Conservation (phyloP, 202 grass and related monocot genomes). For the Hordeum pubiflorum region DNA sequence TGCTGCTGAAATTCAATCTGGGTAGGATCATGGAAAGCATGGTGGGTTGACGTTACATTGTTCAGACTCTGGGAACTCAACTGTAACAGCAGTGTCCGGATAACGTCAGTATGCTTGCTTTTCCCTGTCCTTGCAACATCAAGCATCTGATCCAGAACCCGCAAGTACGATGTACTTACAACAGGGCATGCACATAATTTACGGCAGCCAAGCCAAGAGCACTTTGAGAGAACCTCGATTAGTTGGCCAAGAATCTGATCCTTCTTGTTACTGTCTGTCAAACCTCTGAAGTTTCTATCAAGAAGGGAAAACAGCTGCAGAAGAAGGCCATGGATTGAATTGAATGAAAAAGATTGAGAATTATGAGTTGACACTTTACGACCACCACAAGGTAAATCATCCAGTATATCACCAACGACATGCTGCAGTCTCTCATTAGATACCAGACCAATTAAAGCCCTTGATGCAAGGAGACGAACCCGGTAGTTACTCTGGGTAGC, state of each 20-base stretch:
- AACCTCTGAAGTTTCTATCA: conserved; percentile 59
- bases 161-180: conserved; percentile 65
- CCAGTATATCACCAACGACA: conserved; percentile 51
- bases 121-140: conserved; percentile 48
- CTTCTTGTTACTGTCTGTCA: conserved; percentile 57
- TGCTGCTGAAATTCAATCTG: conserved; percentile 66
- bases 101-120: conserved; percentile 40
- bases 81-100: conserved; percentile 50
- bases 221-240: conserved; percentile 51
- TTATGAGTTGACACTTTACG: neutral
- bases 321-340: conserved; percentile 82
- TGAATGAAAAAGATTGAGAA: conserved; percentile 49
- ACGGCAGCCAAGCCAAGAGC: conserved; percentile 70
- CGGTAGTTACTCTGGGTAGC: conserved; percentile 86
- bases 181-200: conserved; percentile 62
- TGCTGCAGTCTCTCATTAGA: conserved; percentile 75
- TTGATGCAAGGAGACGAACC: conserved; percentile 82
- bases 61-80: conserved; percentile 56
- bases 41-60: conserved; percentile 27
- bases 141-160: conserved; percentile 73
- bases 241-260: conserved; percentile 71
- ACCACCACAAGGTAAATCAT: conserved; percentile 49
- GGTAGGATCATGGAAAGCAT: conserved; percentile 76
- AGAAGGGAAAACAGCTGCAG: conserved; percentile 82
- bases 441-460: conserved; percentile 78